phyloP scores from a whole-genome alignment of 2,329 filamentous ascomycete genomes.

The Lasiodiplodia citricola region DNA sequence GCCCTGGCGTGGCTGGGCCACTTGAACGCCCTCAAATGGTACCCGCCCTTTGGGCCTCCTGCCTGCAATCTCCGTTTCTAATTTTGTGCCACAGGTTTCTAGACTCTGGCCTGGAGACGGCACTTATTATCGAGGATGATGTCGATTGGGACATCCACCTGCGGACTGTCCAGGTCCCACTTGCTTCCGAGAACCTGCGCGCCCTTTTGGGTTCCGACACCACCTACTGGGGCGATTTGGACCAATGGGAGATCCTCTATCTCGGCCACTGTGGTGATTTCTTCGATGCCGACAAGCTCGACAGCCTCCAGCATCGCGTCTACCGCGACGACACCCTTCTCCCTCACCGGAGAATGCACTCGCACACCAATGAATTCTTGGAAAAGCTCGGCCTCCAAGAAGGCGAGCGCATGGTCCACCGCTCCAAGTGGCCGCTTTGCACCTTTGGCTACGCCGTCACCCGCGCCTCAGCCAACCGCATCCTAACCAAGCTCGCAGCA shows the following conservation, averaged over 20 bases:
- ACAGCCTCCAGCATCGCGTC: conserved; percentile 31
- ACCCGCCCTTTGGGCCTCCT: conserved; percentile 3
- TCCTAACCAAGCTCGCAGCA: conserved; percentile 35
- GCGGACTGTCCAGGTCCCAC: conserved; percentile 41
- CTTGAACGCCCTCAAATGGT: conserved; percentile 44
- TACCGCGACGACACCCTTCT: conserved; percentile 41
- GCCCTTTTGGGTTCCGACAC: conserved; percentile 33
- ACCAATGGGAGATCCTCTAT: conserved; percentile 46
- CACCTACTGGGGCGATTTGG: conserved; percentile 41
- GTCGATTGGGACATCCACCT: conserved; percentile 48
- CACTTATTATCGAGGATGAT: conserved; percentile 48
- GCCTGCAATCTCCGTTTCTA: conserved; percentile 10
- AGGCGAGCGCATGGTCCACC: conserved; percentile 40
- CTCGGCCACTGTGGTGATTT: conserved; percentile 50
- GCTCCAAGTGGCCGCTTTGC: conserved; percentile 44
- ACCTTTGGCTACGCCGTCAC: conserved; percentile 49
- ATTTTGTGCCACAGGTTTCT: conserved; percentile 40
- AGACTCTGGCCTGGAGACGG: conserved; percentile 37
- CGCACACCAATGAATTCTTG: conserved; percentile 38
- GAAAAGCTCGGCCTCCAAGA: conserved; percentile 34
- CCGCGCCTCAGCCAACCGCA: conserved; percentile 37
- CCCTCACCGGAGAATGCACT: conserved; percentile 34
- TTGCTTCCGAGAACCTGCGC: conserved; percentile 38
- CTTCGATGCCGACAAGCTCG: conserved; percentile 31
- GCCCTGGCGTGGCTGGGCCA: conserved; percentile 50